Conservation (phyloP, 805 yeast species). For the Yamadazyma endophytica region DNA sequence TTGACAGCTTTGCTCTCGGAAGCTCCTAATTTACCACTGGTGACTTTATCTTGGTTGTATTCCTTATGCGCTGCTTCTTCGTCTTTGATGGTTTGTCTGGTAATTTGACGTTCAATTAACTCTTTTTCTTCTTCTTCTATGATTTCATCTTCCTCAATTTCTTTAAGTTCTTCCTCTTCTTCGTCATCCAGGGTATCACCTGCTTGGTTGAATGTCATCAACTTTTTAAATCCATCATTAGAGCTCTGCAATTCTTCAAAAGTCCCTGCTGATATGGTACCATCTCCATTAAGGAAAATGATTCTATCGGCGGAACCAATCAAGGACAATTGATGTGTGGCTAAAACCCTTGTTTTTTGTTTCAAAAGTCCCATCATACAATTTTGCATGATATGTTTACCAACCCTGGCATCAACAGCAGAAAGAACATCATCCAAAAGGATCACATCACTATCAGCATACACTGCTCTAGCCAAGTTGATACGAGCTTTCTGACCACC, state of each 20-base stretch:
- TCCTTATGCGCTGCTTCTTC: conserved; percentile 29
- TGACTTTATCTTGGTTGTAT: conserved; percentile 20
- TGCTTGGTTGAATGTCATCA: conserved; percentile 22
- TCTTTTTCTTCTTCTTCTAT: conserved; percentile 12
- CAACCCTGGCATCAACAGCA: conserved; percentile 37
- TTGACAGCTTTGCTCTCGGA: conserved; percentile 60
- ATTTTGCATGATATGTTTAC: conserved; percentile 29
- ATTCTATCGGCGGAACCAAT: conserved; percentile 29
- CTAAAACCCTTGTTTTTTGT: conserved; percentile 30
- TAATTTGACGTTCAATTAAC: conserved; percentile 9
- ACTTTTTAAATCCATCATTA: conserved; percentile 23
- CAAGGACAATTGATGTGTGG: conserved; percentile 33
- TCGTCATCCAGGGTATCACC: conserved; percentile 14
- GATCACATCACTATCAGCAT: conserved; percentile 25
- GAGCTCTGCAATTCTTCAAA: conserved; percentile 18
- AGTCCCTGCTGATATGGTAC: conserved; percentile 27
- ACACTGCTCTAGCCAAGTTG: conserved; percentile 34
- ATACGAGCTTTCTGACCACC: conserved; percentile 38
- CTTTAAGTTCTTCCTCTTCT: conserved; percentile 11
- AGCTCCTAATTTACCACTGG: conserved; percentile 24
- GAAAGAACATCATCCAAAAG: conserved; percentile 32
- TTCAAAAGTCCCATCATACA: conserved; percentile 25
- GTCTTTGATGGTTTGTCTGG: conserved; percentile 12
- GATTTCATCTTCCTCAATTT: conserved; percentile 13
- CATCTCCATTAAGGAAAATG: conserved; percentile 29